Evolutionary conservation across 768 basidiomycete genomes (phyloP).

Genomic region (Dioszegia hungarica): DNA sequence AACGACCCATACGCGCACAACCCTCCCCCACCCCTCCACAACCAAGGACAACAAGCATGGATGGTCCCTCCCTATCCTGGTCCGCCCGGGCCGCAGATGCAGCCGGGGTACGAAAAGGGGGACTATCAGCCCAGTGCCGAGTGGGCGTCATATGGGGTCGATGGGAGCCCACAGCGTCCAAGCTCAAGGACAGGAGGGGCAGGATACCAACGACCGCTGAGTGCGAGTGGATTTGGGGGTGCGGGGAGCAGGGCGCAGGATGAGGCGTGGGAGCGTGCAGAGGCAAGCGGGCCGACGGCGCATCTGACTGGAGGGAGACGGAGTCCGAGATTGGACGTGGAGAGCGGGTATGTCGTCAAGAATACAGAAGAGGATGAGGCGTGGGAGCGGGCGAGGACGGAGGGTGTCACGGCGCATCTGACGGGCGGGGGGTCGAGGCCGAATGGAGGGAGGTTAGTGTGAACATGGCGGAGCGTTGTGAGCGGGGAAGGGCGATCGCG

Average conservation of each 20-base stretch:
- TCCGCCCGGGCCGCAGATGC: slow-evolving; percentile 24
- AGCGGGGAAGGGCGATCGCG: not conserved
- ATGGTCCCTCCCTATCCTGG: slow-evolving; percentile 48
- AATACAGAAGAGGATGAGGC: slow-evolving; percentile 48
- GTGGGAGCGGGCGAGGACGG: slow-evolving; percentile 41
- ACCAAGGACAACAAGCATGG: slow-evolving; percentile 27
- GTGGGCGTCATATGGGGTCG: slow-evolving; percentile 28
- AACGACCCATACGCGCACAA: slow-evolving; percentile 21
- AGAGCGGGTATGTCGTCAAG: slow-evolving; percentile 17
- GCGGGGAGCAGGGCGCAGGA: slow-evolving; percentile 3
- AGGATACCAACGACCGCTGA: too few species aligned
- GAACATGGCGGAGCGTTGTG: not conserved
- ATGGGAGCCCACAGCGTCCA: not conserved
- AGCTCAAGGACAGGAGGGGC: too few species aligned
- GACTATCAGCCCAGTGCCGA: slow-evolving; percentile 39
- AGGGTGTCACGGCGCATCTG: slow-evolving; percentile 41
- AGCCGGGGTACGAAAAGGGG: slow-evolving; percentile 31
- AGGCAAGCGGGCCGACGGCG: slow-evolving; percentile 28
- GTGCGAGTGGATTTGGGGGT: not conserved
- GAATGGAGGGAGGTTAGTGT: not conserved
- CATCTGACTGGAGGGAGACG: slow-evolving; percentile 27
- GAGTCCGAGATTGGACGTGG: slow-evolving; percentile 11
- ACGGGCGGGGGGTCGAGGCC: slow-evolving; percentile 15
- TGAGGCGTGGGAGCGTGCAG: slow-evolving; percentile 21
- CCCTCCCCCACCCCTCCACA: slow-evolving; percentile 12